Conservation (phyloP, 2,329 filamentous ascomycete species). For the Fusarium haematococcum region DNA sequence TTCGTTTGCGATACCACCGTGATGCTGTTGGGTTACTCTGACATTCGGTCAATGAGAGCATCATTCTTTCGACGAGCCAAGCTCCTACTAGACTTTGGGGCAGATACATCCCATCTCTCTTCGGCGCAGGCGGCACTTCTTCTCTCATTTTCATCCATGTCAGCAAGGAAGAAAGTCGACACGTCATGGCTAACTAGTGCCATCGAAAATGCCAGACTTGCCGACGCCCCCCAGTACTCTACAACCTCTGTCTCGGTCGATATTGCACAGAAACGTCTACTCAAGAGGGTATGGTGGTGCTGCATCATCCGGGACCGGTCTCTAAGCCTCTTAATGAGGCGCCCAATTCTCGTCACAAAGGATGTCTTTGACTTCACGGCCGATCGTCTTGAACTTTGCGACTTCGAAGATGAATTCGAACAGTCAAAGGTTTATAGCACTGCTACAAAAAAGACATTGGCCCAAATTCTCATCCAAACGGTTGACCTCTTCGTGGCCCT, state of each 20-base stretch:
- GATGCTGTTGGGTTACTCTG: background rate
- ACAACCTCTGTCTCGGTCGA: background rate
- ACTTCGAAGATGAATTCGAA: constrained; percentile 20
- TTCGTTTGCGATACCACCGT: constrained; percentile 4
- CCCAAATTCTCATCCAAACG: constrained; percentile 6
- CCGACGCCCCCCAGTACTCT: background rate
- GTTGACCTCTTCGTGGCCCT: constrained; percentile 13
- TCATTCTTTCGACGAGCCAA: constrained; percentile 3
- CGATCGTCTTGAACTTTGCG: background rate
- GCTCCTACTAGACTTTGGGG: constrained; percentile 6
- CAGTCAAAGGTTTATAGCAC: constrained; percentile 23
- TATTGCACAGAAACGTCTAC: background rate
- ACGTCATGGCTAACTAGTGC: constrained; percentile 8
- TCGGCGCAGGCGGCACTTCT: constrained; percentile 5
- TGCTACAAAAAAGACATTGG: constrained; percentile 10
- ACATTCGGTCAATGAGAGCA: background rate
- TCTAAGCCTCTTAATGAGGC: background rate
- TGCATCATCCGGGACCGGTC: constrained; percentile 16
- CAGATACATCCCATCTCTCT: constrained; percentile 3
- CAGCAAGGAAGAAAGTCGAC: constrained; percentile 3
- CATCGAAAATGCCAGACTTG: constrained; percentile 8
- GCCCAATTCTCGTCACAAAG: constrained; percentile 1
- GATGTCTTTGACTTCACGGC: constrained; percentile 8
- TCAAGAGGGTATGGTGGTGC: constrained; percentile 18
- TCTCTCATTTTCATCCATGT: background rate